A percentile compares a stretch with the other conserved stretches of the same genome.
Conservation (phyloP, 306 rosid genomes). For the Vicia faba region DNA sequence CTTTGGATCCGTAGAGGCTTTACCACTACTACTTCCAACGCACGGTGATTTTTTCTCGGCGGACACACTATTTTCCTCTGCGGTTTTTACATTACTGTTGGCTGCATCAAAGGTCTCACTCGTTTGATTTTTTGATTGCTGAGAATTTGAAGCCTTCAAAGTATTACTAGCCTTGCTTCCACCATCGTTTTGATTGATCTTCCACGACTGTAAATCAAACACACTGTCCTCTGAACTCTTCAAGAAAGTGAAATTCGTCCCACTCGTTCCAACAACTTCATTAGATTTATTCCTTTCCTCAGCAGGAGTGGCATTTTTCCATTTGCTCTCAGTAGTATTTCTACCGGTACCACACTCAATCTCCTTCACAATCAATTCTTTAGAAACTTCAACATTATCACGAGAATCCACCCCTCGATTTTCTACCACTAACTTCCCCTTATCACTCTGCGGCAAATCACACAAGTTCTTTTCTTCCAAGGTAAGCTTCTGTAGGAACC, state of each 20-base stretch:
- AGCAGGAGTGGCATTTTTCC: constrained; percentile 56
- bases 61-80: constrained; percentile 51
- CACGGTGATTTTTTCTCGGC: constrained; percentile 56
- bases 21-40: constrained; percentile 71
- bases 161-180: constrained; percentile 39
- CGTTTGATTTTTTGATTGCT: constrained; percentile 48
- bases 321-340: constrained; percentile 64
- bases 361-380: constrained; percentile 90
- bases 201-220: constrained; percentile 78
- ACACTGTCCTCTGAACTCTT: constrained; percentile 67
- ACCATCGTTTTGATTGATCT: constrained; percentile 63
- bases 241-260: constrained; percentile 61
- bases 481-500: constrained; percentile 68
- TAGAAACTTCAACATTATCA: constrained; percentile 59
- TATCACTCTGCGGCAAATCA: constrained; percentile 47
- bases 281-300: constrained; percentile 62
- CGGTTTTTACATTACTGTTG: constrained; percentile 46
- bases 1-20: constrained; percentile 50
- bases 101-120: constrained; percentile 49
- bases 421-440: constrained; percentile 61
- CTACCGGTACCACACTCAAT: constrained; percentile 82
- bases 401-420: constrained; percentile 47
- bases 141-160: constrained; percentile 48
- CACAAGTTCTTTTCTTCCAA: constrained; percentile 64
- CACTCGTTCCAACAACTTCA: constrained; percentile 65